These are phyloP conservation scores for Stemphylium lycopersici DNA, from an alignment of 2,329 filamentous ascomycete genomes.

Conservation along the genomic window DNA sequence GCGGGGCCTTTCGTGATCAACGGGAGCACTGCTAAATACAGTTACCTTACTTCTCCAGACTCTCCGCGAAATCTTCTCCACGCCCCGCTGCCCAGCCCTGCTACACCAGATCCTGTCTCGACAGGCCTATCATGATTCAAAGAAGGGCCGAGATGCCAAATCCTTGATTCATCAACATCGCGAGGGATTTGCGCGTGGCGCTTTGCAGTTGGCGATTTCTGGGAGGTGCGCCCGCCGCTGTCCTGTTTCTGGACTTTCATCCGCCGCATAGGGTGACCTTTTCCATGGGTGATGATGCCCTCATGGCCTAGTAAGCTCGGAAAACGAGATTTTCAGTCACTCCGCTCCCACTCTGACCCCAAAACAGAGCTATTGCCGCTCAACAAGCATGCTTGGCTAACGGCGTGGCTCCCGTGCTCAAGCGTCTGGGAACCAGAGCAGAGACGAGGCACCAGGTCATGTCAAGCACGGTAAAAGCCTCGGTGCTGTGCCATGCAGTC, in stretches of 20 bases:
- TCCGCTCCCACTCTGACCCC: conserved; percentile 9
- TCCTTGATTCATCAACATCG: conserved; percentile 15
- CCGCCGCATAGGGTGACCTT: conserved; percentile 18
- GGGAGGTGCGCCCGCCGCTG: conserved; percentile 22
- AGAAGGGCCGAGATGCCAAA: conserved; percentile 4
- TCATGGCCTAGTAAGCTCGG: conserved; percentile 1
- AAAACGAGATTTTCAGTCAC: not conserved
- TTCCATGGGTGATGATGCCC: not conserved
- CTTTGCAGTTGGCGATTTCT: conserved; percentile 13
- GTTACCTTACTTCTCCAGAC: conserved; percentile 16
- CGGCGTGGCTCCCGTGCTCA: conserved; percentile 21
- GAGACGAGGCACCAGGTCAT: conserved; percentile 23
- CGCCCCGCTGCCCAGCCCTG: conserved; percentile 7
- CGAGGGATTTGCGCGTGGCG: conserved; percentile 2
- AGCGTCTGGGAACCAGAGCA: conserved; percentile 8
- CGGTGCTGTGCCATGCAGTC: conserved; percentile 19
- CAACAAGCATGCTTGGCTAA: conserved; percentile 31
- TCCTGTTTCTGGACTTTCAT: conserved; percentile 20
- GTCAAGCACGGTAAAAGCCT: conserved; percentile 20
- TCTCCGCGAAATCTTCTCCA: conserved; percentile 27
- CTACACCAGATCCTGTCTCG: conserved; percentile 6
- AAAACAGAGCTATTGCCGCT: conserved; percentile 13
- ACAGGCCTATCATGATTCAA: conserved; percentile 6
- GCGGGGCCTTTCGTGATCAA: conserved; percentile 12
- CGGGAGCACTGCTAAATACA: conserved; percentile 16